phyloP scores from a whole-genome alignment of 495 filamentous ascomycete species.

The Symbiotaphrina buchneri region DNA sequence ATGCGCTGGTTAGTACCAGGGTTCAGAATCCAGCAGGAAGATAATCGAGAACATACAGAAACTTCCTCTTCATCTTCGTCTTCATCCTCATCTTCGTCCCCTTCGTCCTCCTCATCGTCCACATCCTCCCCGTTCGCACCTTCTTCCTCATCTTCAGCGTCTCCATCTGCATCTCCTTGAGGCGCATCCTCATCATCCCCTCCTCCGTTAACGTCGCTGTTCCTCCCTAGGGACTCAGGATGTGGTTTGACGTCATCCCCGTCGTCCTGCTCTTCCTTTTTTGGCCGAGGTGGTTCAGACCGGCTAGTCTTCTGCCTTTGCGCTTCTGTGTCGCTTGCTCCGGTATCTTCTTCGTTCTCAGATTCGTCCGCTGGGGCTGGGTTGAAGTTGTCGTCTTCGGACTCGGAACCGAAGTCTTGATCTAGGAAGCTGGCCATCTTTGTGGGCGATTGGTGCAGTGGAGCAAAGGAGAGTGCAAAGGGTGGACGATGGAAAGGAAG shows the following conservation, averaged over 20 bases:
- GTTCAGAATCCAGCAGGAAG: neutral
- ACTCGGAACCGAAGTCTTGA: conserved; percentile 10
- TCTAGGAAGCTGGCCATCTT: conserved; percentile 5
- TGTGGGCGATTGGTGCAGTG: conserved; percentile 3
- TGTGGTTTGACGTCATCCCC: neutral
- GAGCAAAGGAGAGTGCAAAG: too few relatives aligned
- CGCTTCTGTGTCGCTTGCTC: conserved; percentile 1
- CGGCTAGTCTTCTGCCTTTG: neutral
- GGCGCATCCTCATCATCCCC: conserved; percentile 1
- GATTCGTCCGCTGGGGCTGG: conserved; percentile 10
- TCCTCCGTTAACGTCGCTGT: conserved; percentile 1
- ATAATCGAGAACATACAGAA: conserved; percentile 1
- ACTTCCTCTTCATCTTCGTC: conserved; percentile 5
- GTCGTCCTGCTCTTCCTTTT: conserved; percentile 1
- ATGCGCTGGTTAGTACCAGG: neutral
- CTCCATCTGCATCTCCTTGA: conserved; percentile 11
- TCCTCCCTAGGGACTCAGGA: neutral
- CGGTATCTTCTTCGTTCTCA: conserved; percentile 9
- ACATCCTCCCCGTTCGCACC: neutral
- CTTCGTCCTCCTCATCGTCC: conserved; percentile 3
- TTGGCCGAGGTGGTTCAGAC: neutral
- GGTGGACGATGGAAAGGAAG: too few relatives aligned
- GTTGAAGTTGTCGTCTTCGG: conserved; percentile 14
- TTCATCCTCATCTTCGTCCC: conserved; percentile 2
- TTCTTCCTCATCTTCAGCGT: neutral